These are phyloP conservation scores for Oxytropis ochrocephala DNA, from an alignment of 306 rosid species.

Conservation along the genomic window DNA sequence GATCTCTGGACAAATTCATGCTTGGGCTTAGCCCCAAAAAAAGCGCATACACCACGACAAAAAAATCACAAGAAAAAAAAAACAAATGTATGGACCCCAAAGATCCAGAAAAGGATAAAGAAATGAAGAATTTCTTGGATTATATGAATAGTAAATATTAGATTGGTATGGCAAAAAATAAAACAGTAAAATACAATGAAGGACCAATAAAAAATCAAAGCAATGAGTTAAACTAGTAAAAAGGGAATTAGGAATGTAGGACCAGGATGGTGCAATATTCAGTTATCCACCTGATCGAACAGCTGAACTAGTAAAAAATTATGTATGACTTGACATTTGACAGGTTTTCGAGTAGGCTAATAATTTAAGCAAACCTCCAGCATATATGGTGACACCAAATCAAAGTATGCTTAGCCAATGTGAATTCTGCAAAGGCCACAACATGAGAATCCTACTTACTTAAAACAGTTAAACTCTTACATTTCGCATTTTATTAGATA, in stretches of 20 bases:
- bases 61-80: background rate
- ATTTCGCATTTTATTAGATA: conserved; percentile 31
- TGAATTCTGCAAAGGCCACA: conserved; percentile 5
- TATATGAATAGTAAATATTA: background rate
- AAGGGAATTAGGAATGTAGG: background rate
- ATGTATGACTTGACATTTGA: conserved; percentile 7
- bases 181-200: background rate
- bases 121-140: background rate
- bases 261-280: background rate
- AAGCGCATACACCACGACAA: no score
- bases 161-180: background rate
- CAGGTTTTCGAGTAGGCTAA: background rate
- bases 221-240: no score
- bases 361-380: background rate
- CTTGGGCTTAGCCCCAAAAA: background rate
- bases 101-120: background rate
- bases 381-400: conserved; percentile 16
- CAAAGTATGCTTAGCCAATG: conserved; percentile 15
- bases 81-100: background rate
- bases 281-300: background rate
- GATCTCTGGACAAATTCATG: background rate
- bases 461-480: conserved; percentile 8
- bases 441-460: conserved; percentile 28
- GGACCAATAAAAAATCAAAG: background rate
- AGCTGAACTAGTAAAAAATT: conserved; percentile 18